Evolutionary conservation across 306 rosid genomes (phyloP), one percentile per base, ranked within the genome.

Genomic region (Quercus mongolica): DNA sequence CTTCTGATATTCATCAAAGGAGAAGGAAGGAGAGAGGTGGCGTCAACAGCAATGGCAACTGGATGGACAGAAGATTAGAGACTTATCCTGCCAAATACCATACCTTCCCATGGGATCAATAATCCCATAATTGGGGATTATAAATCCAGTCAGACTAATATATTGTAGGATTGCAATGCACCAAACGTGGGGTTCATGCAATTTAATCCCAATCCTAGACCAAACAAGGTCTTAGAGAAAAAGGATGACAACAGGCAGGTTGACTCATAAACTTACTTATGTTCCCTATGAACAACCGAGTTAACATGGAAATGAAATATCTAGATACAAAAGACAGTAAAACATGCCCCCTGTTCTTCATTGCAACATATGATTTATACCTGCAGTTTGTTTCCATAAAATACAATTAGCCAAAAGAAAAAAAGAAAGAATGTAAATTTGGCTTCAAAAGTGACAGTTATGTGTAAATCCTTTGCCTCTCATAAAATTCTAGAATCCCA

Each of bases 341-440:
- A 63, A 28, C 41, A 63, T 5, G 41, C 35, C 21, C 69, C 41
- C 17, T 28, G 8, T 30, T 38, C 18, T 6, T 17, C n/a, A 33
- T 35, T 31, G 51, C 49, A 31, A 67, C 25, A 33, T 4, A 65
- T 1, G 52, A 68, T 46, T 35, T 38, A n/a, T 67, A 17, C n/a
- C 12, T 19, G 11, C 28, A 68, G 25, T 80, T 63, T 52, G n/a
- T 10, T 75, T 76, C 44, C 52, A 35, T 64, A 68, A 33, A 35
- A 35, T 9, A 19, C n/a, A 19, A 67, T 67, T 67, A 8, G 25
- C 72, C 46, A 38, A 38, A 38, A 38, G 46, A 67, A 25, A 25
- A 33, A 13, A 68, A 68, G 52, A 68, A 68, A 68, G 72, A 68
- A 68, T 68, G 25, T 68, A 68, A 35, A 68, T 33, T 67, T 68